Evolutionary conservation across 1,284 basidiomycete species (phyloP), one percentile per base, ranked within the genome.

Genomic region (Cutaneotrichosporon sp.): DNA sequence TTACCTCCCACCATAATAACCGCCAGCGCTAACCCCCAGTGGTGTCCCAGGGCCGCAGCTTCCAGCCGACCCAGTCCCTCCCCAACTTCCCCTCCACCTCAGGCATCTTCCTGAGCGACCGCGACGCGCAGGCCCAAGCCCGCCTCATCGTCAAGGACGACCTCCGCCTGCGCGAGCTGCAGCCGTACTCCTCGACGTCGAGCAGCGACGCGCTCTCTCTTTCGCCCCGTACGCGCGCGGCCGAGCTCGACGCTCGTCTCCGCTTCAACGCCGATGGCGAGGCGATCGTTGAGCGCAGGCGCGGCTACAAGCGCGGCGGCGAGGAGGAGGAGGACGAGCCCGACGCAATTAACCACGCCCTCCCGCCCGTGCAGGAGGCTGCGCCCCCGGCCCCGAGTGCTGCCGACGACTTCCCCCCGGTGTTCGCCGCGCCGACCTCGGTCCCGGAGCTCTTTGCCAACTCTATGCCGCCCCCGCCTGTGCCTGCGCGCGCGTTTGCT

Each of bases 331-430:
- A 25, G 2, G 38, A 33, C 45, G 58, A 56, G 16, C 38, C 53
- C 8, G 46, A 43, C 54, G 49, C 64, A 22, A 58, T 34, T 18
- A 43, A 58, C 24, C 42, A 47, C 16, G 50, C 51, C 34, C 49
- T 54, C 24, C 36, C 59, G 5, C 43, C 55, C 16, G 56, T 34
- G 24, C 25, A 25, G 25, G 45, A 33, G 51, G 4, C 51, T 5
- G n/a, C 54, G 6, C 53, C 24, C 27, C 58, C 52, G 1, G 22
- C 8, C n/a, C 36, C 54, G 45, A 25, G 34, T 38, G 16, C 43
- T n/a, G 56, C 55, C 18, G 65, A 68, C 43, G 76, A 75, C 34
- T 78, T 78, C 64, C 76, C 76, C 8, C 64, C 72, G 4, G 76
- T 76, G 22, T 76, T 78, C 57, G 60, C 50, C 18, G 65, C 69